Evolutionary conservation across 1,284 basidiomycete genomes (phyloP), one percentile per base, ranked within the genome.

Genomic region (Porphyrellus sp.): DNA sequence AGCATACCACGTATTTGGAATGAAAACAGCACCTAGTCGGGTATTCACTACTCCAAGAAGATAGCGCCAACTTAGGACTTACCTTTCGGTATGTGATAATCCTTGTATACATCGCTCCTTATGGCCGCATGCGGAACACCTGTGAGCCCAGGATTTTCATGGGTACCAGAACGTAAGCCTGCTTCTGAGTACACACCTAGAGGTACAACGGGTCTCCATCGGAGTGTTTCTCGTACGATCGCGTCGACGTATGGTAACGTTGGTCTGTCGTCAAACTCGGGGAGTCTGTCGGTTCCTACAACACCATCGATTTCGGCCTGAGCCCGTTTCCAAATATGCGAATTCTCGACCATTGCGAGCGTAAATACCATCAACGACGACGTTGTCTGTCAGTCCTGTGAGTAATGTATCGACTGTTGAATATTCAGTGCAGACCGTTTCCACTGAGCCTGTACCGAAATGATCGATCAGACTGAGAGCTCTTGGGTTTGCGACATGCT

Each of bases 301-400:
- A 74, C 64, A 0, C 55, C 40, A 46, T 76, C 74, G 6, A 77
- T 61, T 39, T 76, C 72, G 13, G 54, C 60, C 39, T 76, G 74
- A 0, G 71, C 69, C 6, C 56, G 59, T 40, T 55, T 55, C 53
- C 65, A 68, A 2, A 64, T 61, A 0, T 65, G 59, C 0, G 70
- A 69, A 28, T 71, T 53, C n/a, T 66, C 45, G 3, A 65, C 57
- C 70, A 74, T 70, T 0, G 65, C 64, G 8, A 73, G 60, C 5
- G 67, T 51, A 42, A 72, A 72, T 8, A 57, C 51, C n/a, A 49
- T n/a, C 15, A 61, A 20, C 6, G 45, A n/a, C 5, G 52, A 49
- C 2, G 27, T 58, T 5, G 53, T 59, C 57, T 61, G 44, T 40
- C 8, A n/a, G 2, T 28, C 11, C 18, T 3, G 8, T 52, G 8